phyloP scores from a whole-genome alignment of 768 basidiomycete species.

The Leucocoprinus sp. region DNA sequence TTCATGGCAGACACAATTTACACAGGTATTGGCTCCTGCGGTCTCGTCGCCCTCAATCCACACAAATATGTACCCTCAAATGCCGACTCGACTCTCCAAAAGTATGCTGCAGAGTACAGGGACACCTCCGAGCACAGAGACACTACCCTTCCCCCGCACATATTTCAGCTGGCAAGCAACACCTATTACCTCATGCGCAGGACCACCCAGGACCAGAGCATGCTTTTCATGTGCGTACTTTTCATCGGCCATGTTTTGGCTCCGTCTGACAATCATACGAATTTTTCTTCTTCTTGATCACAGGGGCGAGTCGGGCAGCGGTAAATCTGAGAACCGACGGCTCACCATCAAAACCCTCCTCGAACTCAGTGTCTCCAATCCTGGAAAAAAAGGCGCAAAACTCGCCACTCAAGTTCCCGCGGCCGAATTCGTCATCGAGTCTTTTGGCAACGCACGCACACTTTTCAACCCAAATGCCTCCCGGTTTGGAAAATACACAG shows the following conservation, averaged over 20 bases:
- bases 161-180: constrained; percentile 87
- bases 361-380: constrained; percentile 81
- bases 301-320: constrained; percentile 88
- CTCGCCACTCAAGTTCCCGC: constrained; percentile 82
- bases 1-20: constrained; percentile 83
- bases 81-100: constrained; percentile 75
- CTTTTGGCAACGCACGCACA: constrained; percentile 89
- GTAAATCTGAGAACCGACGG: constrained; percentile 87
- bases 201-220: constrained; percentile 87
- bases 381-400: constrained; percentile 92
- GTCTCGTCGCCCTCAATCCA: constrained; percentile 84
- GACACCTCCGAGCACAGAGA: constrained; percentile 59
- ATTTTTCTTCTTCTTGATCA: neutral
- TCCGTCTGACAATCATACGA: constrained; percentile 4
- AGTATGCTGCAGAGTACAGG: constrained; percentile 82
- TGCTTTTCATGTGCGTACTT: constrained; percentile 68
- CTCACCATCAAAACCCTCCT: constrained; percentile 88
- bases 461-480: constrained; percentile 93
- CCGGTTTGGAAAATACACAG: constrained; percentile 95
- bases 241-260: neutral
- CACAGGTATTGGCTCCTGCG: constrained; percentile 61
- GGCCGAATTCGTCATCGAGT: constrained; percentile 90
- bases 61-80: constrained; percentile 84
- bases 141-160: constrained; percentile 62
- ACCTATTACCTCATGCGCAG: constrained; percentile 95